Evolutionary conservation across 768 basidiomycete genomes (phyloP), one percentile per base, ranked within the genome.

Genomic region (Myochromella boudieri): DNA sequence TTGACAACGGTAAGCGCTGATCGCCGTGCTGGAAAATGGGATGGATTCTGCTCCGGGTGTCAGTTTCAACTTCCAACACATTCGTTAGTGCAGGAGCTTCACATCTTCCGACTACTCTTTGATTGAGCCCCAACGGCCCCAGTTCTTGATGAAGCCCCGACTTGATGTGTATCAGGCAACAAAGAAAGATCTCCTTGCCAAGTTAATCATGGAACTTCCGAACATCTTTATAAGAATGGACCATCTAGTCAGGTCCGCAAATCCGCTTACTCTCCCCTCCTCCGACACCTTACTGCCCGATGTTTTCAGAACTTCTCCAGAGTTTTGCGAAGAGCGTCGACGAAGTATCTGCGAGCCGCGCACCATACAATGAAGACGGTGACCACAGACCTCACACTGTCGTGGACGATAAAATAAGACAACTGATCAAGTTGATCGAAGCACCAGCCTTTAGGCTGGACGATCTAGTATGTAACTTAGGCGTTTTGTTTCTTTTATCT

Each of bases 351-450:
- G 61, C 60, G 31, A 46, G 55, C 22, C 45, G 14, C 10, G 65
- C 66, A 6, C 67, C 70, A 6, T 46, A 70, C 54, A 51, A 72
- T 45, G 56, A 60, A 0, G 64, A 74, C 53, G 72, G 72, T 33
- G 68, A 58, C 6, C 56, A 28, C 26, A 24, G 20, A 2, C 20
- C 62, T 62, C 17, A 42, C 50, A 34, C 51, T 39, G 25, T 50
- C 10, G 46, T 58, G 32, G 64, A 68, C 32, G 55, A 60, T 3
- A 58, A 45, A 40, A 37, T 70, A 5, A 44, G 46, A 4, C 62
- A 67, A 34, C 12, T 75, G 6, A 46, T 61, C 24, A 57, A 68
- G 15, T 44, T 70, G 4, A 43, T 69, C 21, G 25, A n/a, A 11
- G 61, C 59, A 25, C 66, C 66, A 2, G 55, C 63, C 1, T 51